These are phyloP conservation scores for Aspergillus steynii DNA, from an alignment of 495 filamentous ascomycete species.

Conservation along the genomic window DNA sequence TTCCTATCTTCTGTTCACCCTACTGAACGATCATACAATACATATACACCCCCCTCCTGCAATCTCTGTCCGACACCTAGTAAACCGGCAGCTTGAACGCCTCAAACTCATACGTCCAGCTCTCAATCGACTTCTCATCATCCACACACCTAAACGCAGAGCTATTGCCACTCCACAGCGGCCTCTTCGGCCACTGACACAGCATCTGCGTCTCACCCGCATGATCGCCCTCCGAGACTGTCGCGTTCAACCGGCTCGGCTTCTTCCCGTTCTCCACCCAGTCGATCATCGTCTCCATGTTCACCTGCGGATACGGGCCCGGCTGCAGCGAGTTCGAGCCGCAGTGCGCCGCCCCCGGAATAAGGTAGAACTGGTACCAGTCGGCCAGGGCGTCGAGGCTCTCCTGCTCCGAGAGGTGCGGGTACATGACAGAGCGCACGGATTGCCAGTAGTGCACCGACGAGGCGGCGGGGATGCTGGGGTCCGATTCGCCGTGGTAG, in stretches of 20 bases:
- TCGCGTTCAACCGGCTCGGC: conserved; percentile 36
- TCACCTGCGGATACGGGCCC: conserved; percentile 47
- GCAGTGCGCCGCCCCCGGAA: conserved; percentile 56
- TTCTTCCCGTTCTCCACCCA: conserved; percentile 48
- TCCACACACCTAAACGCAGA: not conserved
- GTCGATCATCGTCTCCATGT: conserved; percentile 39
- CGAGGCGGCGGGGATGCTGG: conserved; percentile 45
- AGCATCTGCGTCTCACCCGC: conserved; percentile 37
- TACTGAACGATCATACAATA: too few species aligned
- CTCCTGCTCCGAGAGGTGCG: conserved; percentile 29
- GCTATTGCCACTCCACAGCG: conserved; percentile 26
- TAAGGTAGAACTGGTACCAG: conserved; percentile 53
- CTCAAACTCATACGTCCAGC: not conserved
- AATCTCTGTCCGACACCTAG: not conserved
- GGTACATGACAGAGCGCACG: conserved; percentile 51
- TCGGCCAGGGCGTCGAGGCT: conserved; percentile 42
- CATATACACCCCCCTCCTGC: too few species aligned
- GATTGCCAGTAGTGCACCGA: conserved; percentile 54
- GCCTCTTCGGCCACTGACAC: conserved; percentile 47
- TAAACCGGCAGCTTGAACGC: not conserved
- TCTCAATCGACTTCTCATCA: not conserved
- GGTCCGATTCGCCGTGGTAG: conserved; percentile 55
- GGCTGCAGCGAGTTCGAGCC: conserved; percentile 40
- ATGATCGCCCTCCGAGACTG: conserved; percentile 24
- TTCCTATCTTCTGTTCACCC: too few species aligned